Evolutionary conservation across 257 asterid genomes (phyloP).

Genomic region (Petunia axillaris): DNA sequence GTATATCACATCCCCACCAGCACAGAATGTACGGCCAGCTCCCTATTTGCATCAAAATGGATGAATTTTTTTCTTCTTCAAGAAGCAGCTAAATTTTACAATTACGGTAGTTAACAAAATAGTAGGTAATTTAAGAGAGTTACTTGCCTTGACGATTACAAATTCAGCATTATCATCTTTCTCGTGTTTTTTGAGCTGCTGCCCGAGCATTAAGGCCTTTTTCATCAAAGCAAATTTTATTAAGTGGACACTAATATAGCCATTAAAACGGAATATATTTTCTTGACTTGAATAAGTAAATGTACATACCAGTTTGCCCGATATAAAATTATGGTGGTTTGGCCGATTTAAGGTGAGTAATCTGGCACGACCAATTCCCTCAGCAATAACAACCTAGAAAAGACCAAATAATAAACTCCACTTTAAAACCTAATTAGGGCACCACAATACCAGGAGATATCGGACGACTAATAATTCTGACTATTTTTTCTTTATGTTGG

Average conservation of each 20-base stretch:
- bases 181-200: slow-evolving; percentile 79
- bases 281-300: slow-evolving; percentile 10
- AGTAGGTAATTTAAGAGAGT: slow-evolving; percentile 1
- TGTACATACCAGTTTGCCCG: slow-evolving; percentile 63
- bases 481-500: too few relatives aligned
- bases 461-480: too few relatives aligned
- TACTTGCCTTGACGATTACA: slow-evolving; percentile 61
- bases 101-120: neutral
- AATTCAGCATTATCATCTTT: slow-evolving; percentile 68
- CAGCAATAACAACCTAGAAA: slow-evolving; percentile 59
- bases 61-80: neutral
- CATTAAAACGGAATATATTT: neutral
- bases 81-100: neutral
- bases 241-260: neutral
- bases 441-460: too few relatives aligned
- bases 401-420: neutral
- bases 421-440: neutral
- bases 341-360: slow-evolving; percentile 79
- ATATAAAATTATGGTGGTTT: slow-evolving; percentile 69
- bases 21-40: slow-evolving; percentile 81
- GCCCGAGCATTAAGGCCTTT: slow-evolving; percentile 69
- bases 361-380: slow-evolving; percentile 64
- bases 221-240: neutral
- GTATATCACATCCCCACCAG: slow-evolving; percentile 86
- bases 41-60: slow-evolving; percentile 49